Percentiles rank a stretch among this genome's conserved stretches.
These are phyloP conservation scores for Salix exigua DNA, from an alignment of 345 rosid genomes.

Conservation along the genomic window DNA sequence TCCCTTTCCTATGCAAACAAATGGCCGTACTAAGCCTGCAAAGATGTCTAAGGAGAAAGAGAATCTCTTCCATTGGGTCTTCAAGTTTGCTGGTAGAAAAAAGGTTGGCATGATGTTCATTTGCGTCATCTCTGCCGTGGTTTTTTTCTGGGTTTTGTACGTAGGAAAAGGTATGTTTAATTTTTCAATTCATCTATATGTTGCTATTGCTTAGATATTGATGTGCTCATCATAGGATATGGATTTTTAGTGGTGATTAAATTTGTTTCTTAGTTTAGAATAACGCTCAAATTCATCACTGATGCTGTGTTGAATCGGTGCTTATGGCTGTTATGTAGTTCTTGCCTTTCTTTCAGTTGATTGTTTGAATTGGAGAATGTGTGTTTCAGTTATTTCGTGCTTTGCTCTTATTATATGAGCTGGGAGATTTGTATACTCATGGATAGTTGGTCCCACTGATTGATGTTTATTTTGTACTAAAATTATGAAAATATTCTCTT, in stretches of 20 bases:
- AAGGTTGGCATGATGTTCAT: constrained; percentile 92
- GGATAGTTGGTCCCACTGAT: not conserved
- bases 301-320: not conserved
- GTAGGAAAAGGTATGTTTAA: constrained; percentile 73
- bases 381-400: not conserved
- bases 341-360: not conserved
- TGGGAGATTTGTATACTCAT: not conserved
- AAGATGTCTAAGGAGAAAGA: constrained; percentile 89
- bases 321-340: not conserved
- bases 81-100: constrained; percentile 85
- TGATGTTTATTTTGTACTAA: not conserved
- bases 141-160: constrained; percentile 74
- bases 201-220: not conserved
- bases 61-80: constrained; percentile 73
- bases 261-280: not conserved
- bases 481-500: not conserved
- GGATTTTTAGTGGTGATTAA: not conserved
- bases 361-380: not conserved
- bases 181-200: not conserved
- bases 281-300: not conserved
- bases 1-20: constrained; percentile 23
- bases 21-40: constrained; percentile 52
- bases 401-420: not conserved
- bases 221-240: not conserved
- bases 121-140: constrained; percentile 72